Evolutionary conservation across 768 basidiomycete species (phyloP).

Genomic region (Lentinula lateritia): DNA sequence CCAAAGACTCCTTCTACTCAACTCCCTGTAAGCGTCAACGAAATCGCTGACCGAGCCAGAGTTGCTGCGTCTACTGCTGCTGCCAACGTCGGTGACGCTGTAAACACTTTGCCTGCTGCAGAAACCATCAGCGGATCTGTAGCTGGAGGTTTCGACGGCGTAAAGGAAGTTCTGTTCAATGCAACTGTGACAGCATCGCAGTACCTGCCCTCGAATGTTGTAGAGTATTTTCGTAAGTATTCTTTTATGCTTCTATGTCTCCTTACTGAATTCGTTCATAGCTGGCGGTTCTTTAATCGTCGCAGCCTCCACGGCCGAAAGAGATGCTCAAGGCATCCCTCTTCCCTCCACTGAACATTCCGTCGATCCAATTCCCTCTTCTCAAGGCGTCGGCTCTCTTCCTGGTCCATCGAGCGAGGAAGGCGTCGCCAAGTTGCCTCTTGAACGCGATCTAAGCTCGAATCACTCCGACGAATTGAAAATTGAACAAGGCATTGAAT

Average conservation of each 20-base stretch:
- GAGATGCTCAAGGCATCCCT: slow-evolving; percentile 14
- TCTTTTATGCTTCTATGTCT: neutral
- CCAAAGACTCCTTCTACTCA: neutral
- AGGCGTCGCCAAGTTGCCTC: slow-evolving; percentile 43
- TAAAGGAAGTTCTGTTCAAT: slow-evolving; percentile 14
- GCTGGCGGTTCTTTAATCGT: neutral
- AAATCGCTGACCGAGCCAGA: neutral
- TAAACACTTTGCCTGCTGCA: neutral
- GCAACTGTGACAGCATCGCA: slow-evolving; percentile 16
- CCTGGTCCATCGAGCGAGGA: slow-evolving; percentile 40
- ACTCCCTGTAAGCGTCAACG: neutral
- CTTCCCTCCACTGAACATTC: slow-evolving; percentile 28
- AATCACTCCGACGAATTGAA: neutral
- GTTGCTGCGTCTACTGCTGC: neutral
- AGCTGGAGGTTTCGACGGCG: slow-evolving; percentile 8
- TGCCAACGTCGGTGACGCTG: neutral
- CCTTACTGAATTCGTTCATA: neutral
- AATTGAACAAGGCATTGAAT: neutral
- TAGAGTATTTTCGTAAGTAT: slow-evolving; percentile 12
- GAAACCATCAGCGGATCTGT: neutral
- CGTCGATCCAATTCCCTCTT: slow-evolving; percentile 20
- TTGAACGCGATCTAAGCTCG: slow-evolving; percentile 22
- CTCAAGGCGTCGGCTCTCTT: slow-evolving; percentile 41
- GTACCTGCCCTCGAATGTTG: slow-evolving; percentile 13
- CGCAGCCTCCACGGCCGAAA: neutral